Evolutionary conservation across 345 rosid species (phyloP).

Genomic region (Eucalyptus urophylla): DNA sequence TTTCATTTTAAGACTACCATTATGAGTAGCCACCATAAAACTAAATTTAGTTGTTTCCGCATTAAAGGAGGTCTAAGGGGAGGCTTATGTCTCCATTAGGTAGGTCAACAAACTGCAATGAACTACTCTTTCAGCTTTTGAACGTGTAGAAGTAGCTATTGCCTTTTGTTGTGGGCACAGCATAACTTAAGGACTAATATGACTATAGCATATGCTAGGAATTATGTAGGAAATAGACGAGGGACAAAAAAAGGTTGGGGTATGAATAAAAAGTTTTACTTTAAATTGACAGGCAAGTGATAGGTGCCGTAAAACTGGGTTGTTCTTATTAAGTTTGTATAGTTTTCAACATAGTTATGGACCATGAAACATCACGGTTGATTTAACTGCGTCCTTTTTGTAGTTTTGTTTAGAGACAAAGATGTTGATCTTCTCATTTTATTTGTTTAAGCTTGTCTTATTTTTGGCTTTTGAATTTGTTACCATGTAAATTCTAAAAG

Average conservation of each 20-base stretch:
- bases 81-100: neutral
- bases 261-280: neutral
- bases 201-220: neutral
- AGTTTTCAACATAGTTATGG: neutral
- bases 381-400: neutral
- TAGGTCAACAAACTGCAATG: neutral
- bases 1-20: neutral
- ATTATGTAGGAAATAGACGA: neutral
- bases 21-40: neutral
- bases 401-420: neutral
- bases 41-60: neutral
- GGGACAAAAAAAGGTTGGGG: neutral
- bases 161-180: neutral
- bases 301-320: neutral
- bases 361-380: neutral
- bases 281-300: neutral
- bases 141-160: neutral
- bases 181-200: neutral
- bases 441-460: neutral
- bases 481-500: neutral
- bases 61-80: neutral
- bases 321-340: neutral
- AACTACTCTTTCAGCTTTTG: neutral
- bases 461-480: neutral
- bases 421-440: neutral